Evolutionary conservation across 2,329 filamentous ascomycete species (phyloP), one percentile per base, ranked within the genome.

Genomic region (Cucurbitaria berberidis): DNA sequence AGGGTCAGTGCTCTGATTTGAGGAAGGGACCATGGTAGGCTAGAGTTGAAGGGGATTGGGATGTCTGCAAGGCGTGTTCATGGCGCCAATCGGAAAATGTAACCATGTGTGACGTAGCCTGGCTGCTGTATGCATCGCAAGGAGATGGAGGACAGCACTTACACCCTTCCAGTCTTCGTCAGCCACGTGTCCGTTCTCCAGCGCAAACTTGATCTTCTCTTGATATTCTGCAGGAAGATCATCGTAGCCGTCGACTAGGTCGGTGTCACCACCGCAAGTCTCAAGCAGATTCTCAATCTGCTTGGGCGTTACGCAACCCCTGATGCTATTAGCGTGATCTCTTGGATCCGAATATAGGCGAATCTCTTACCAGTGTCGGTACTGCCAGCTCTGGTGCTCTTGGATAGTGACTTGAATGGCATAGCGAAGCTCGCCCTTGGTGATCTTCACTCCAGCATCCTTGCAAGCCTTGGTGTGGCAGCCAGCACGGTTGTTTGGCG

Each of bases 101-200:
- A n/a, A n/a, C n/a, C n/a, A n/a, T n/a, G n/a, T n/a, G n/a, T n/a
- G n/a, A n/a, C n/a, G n/a, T n/a, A n/a, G n/a, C n/a, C n/a, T 19
- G 19, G 5, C 21, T 22, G 3, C 27, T 27, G 53, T 56, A 22
- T 38, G 41, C 45, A 13, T 39, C 34, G 15, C n/a, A 34, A 40
- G 43, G 9, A 34, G 3, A 21, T 3, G 15, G 32, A 5, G 6
- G 26, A 29, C 21, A 29, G 21, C 21, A 80, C 89, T 77, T 82
- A 96, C 92, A 11, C 91, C 91, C 29, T 89, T 93, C 86, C 91
- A 97, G 64, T 97, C 93, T 45, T 90, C 88, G 36, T 91, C 82
- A 62, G 89, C 88, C 64, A 98, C 88, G 66, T 95, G 90, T 21
- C 91, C 91, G 70, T 93, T 83, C 53, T 83, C 81, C 21, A 97